A percentile compares a stretch with the other conserved stretches of the same genome.
phyloP scores from a whole-genome alignment of 1,284 basidiomycete genomes.

The Baeospora myosura region DNA sequence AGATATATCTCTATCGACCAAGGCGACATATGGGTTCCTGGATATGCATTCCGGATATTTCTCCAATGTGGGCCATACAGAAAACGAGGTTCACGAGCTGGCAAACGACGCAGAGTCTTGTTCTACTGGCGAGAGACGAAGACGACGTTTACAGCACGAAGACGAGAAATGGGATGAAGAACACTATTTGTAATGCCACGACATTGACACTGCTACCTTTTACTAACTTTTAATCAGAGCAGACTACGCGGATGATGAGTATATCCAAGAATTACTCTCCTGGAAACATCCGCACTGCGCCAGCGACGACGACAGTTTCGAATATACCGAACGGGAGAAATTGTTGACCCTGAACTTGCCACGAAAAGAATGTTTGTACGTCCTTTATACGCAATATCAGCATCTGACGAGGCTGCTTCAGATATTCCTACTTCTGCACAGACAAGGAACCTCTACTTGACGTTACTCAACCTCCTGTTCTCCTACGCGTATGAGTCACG shows the following conservation, averaged over 20 bases:
- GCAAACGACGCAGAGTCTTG: constrained; percentile 56
- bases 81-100: constrained; percentile 75
- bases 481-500: constrained; percentile 71
- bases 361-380: constrained; percentile 61
- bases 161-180: constrained; percentile 74
- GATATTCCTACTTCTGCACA: constrained; percentile 52
- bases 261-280: constrained; percentile 58
- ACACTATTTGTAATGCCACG: constrained; percentile 60
- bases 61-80: constrained; percentile 55
- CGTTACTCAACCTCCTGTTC: constrained; percentile 63
- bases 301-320: constrained; percentile 25
- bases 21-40: constrained; percentile 65
- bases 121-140: constrained; percentile 35
- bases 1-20: constrained; percentile 30
- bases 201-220: constrained; percentile 3
- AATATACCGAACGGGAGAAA: constrained; percentile 68
- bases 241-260: constrained; percentile 67
- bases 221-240: constrained; percentile 40
- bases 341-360: constrained; percentile 60
- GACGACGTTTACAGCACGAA: constrained; percentile 48
- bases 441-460: constrained; percentile 56
- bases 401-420: constrained; percentile 23
- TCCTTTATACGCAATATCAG: constrained; percentile 1
- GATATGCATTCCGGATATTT: constrained; percentile 69
- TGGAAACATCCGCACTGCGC: constrained; percentile 57